Evolutionary conservation across 345 rosid genomes (phyloP).

Genomic region (Hirschfeldia incana): DNA sequence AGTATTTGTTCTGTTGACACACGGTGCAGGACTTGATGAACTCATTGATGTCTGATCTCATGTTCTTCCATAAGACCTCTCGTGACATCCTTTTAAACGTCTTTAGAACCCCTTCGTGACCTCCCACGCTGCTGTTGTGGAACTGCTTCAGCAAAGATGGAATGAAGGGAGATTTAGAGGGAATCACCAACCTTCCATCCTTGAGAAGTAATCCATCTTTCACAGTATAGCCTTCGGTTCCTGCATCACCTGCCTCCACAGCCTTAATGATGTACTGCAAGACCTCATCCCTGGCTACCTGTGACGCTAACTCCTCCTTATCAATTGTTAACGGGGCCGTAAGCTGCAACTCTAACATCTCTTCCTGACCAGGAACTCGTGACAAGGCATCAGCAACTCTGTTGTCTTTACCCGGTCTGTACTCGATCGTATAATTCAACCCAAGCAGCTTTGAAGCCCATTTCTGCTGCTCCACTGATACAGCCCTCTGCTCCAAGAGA

Average conservation of each 20-base stretch:
- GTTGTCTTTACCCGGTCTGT: neutral
- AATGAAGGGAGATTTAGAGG: neutral
- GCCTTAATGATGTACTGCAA: too few relatives aligned
- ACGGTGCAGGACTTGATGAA: neutral
- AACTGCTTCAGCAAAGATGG: neutral
- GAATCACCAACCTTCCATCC: neutral
- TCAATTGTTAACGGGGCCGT: too few relatives aligned
- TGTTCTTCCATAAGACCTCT: neutral
- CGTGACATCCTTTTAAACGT: neutral
- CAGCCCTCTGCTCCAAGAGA: neutral
- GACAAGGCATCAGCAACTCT: neutral
- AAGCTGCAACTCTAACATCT: too few relatives aligned
- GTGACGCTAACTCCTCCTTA: too few relatives aligned
- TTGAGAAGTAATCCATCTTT: too few relatives aligned
- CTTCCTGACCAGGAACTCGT: too few relatives aligned
- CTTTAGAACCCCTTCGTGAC: neutral
- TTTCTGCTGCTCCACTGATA: too few relatives aligned
- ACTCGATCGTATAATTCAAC: too few relatives aligned
- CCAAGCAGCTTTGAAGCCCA: too few relatives aligned
- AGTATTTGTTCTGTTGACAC: neutral
- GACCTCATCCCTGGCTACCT: too few relatives aligned
- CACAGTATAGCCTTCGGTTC: too few relatives aligned
- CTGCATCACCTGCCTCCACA: too few relatives aligned
- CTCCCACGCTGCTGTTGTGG: neutral
- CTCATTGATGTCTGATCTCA: neutral